phyloP scores from a whole-genome alignment of 768 basidiomycete genomes.

The Clitopilus passeckerianus region DNA sequence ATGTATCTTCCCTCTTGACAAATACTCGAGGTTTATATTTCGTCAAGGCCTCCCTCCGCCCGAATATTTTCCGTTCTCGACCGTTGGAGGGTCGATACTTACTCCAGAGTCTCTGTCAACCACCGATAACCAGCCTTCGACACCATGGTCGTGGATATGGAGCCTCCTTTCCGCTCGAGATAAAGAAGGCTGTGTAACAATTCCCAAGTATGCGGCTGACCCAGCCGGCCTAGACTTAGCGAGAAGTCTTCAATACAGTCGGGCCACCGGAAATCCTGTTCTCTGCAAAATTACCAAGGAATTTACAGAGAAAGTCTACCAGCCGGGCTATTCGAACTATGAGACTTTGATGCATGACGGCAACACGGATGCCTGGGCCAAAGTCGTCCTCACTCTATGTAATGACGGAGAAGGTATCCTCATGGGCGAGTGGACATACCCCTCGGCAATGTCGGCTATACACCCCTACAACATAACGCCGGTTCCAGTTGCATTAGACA shows the following conservation, averaged over 20 bases:
- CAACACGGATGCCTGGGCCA: constrained; percentile 70
- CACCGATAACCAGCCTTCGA: constrained; percentile 14
- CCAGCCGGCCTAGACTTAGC: constrained; percentile 54
- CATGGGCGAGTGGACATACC: constrained; percentile 73
- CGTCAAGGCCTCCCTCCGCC: constrained; percentile 57
- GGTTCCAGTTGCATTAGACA: constrained; percentile 64
- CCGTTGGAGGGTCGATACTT: constrained; percentile 51
- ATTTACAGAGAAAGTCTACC: constrained; percentile 48
- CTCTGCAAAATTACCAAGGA: constrained; percentile 53
- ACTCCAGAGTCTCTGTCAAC: constrained; percentile 45
- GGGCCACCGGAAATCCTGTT: constrained; percentile 48
- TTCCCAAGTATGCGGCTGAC: constrained; percentile 56
- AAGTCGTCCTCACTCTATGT: constrained; percentile 53
- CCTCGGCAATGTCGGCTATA: constrained; percentile 38
- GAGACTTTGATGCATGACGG: constrained; percentile 54
- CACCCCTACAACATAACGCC: constrained; percentile 36
- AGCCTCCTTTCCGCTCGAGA: constrained; percentile 33
- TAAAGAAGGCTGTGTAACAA: constrained; percentile 39
- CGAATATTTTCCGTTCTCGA: constrained; percentile 66
- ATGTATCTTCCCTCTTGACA: constrained; percentile 2
- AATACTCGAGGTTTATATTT: neutral
- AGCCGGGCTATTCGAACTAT: constrained; percentile 60
- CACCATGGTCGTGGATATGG: constrained; percentile 55
- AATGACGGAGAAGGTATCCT: constrained; percentile 61
- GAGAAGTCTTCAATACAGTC: constrained; percentile 63